Base-by-base conservation (phyloP, 495 filamentous ascomycete genomes). In the Aspergillus mulundensis region DNA sequence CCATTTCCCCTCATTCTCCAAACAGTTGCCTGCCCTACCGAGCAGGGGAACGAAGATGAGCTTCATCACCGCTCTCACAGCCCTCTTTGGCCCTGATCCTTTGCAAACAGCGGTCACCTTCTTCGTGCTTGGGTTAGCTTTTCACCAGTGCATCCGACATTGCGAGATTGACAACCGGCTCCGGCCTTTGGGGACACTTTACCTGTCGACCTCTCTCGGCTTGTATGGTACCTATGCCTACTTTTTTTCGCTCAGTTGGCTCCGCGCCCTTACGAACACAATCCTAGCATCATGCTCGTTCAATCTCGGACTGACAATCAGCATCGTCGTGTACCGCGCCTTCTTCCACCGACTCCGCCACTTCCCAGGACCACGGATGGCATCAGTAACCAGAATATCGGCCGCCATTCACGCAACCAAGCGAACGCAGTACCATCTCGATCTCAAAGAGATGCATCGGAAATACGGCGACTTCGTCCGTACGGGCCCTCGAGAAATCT, bases 401-500 rank as follows among this genome's bases (percentile, higher is more conserved):
- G n/a, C 8, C 15, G 18, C 12, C 0, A 15, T 39, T 16, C 3
- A 11, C 0, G 36, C 47, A 16, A 3, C 18, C 7, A n/a, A 50
- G 18, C 30, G 47, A 20, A 50, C 30, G 3, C 54, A 57, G 25
- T 51, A 50, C n/a, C 54, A 57, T 19, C 39, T 50, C 12, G 39
- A 57, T 6, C 39, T 57, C 2, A 24, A 57, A 25, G 25, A 8
- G 12, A 25, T 57, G 46, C 54, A 57, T 38, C 46, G 39, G 3
- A 12, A 51, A 15, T 51, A 57, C 19, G 54, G 54, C 2, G 54
- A 57, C 12, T 57, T 57, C 19, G 54, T 57, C 1, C 32, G 47
- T 4, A 50, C 47, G 1, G 57, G 72, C 0, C 64, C 68, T 20
- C 76, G 76, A 0, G 63, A 70, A 18, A 62, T 62, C 16, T 71